Base-by-base conservation (phyloP, 1,139 yeast species). In the Suzukiozyma palmioleophila region DNA sequence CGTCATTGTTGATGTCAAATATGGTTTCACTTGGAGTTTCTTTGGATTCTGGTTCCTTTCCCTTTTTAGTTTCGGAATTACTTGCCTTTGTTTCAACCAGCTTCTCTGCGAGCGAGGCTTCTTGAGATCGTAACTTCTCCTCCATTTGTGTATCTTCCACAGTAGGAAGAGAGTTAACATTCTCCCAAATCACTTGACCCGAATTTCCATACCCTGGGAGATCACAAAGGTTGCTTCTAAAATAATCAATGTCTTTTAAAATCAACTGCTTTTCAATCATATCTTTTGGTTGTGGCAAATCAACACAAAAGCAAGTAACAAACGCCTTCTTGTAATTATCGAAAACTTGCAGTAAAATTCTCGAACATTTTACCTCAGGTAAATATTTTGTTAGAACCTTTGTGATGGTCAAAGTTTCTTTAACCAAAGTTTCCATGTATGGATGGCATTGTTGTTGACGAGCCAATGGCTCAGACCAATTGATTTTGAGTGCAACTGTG, bases 361-460 rank as follows among this genome's bases (percentile, higher is more conserved):
- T 53, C 1, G 73, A 54, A 43, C 76, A 74, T 42, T 79, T 78
- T 11, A 62, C 49, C 34, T 71, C 72, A 0, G 85, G 80, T 32
- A 84, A 60, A 49, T 81, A 80, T 44, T 77, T 75, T 35, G 71
- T 69, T 36, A 84, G 64, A 6, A 81, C 83, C 44, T 79, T 76
- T 1, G 81, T 68, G 26, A 84, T 80, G 0, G 84, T 78, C 14
- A 71, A 53, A 0, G 89, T 81, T 46, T 84, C 90, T 46, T 78
- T 81, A 35, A 82, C 84, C 37, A 84, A 59, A 2, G 74, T 72
- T 44, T 75, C 81, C 87, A 84, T 83, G 54, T 83, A 84, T 29
- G 62, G 64, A 51, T 81, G 81, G 42, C 79, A 61, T 57, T 73
- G 76, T 15, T 62, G 64, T 4, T 74, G 72, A 14, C 63, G 64